Percentiles rank a stretch among this genome's conserved stretches.
These are phyloP conservation scores for Sugiyamaella americana DNA, from an alignment of 805 yeast species.

Conservation along the genomic window DNA sequence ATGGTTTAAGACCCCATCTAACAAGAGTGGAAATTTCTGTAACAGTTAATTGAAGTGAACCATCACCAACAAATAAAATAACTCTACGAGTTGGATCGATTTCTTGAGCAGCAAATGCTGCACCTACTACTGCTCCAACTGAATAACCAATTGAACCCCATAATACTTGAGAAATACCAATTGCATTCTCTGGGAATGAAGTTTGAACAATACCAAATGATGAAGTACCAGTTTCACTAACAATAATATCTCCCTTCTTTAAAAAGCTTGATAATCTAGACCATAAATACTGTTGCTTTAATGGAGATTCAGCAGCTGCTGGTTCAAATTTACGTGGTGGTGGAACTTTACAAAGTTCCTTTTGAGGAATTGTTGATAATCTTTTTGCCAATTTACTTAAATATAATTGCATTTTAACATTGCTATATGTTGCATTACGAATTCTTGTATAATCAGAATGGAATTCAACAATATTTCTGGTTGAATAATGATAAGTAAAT, in stretches of 20 bases:
- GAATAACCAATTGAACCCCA: constrained; percentile 68
- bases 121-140: constrained; percentile 59
- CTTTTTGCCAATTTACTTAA: constrained; percentile 27
- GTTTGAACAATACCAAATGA: constrained; percentile 57
- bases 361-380: constrained; percentile 2
- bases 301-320: constrained; percentile 44
- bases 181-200: constrained; percentile 44
- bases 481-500: constrained; percentile 48
- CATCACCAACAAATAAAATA: constrained; percentile 59
- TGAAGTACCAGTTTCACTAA: constrained; percentile 63
- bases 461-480: constrained; percentile 49
- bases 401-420: constrained; percentile 46
- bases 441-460: constrained; percentile 51
- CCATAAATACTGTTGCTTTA: constrained; percentile 46
- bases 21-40: constrained; percentile 59
- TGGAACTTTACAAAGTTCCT: constrained; percentile 14
- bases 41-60: constrained; percentile 61
- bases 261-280: constrained; percentile 46
- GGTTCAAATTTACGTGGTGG: constrained; percentile 21
- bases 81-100: constrained; percentile 43
- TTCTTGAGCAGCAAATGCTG: constrained; percentile 52
- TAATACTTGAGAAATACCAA: constrained; percentile 54
- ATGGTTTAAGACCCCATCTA: constrained; percentile 49
- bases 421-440: constrained; percentile 46
- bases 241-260: constrained; percentile 49